Percentiles rank a stretch among this genome's conserved stretches.
phyloP scores from a whole-genome alignment of 129 eudicot genomes.

The Helianthus tuberosus region DNA sequence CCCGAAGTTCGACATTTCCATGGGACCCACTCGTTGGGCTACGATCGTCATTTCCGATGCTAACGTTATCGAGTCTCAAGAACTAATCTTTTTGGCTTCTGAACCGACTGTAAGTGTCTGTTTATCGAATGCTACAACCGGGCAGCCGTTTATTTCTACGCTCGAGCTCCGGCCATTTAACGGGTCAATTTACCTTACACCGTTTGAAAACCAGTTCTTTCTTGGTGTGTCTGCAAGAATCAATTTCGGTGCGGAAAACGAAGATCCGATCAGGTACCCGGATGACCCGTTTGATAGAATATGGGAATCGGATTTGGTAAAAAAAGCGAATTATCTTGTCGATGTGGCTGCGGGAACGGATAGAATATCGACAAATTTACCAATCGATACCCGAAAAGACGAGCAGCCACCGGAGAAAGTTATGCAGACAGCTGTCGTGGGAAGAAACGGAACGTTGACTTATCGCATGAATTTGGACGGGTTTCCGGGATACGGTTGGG shows the following conservation, averaged over 20 bases:
- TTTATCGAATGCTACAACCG: conserved; percentile 95
- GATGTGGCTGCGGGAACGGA: conserved; percentile 96
- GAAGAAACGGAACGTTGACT: conserved; percentile 76
- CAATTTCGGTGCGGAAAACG: conserved; percentile 86
- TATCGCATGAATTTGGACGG: conserved; percentile 93
- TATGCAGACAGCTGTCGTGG: conserved; percentile 98
- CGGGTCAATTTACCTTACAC: conserved; percentile 75
- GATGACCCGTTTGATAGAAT: conserved; percentile 97
- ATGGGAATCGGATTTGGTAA: conserved; percentile 84
- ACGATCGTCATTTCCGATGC: conserved; percentile 96
- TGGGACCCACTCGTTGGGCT: conserved; percentile 96
- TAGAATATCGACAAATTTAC: conserved; percentile 61
- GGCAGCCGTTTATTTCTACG: conserved; percentile 89
- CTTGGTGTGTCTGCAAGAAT: conserved; percentile 94
- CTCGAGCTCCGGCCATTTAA: conserved; percentile 92
- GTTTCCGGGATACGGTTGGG: conserved; percentile 98
- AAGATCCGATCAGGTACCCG: conserved; percentile 87
- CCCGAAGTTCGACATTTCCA: conserved; percentile 90
- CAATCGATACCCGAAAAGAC: conserved; percentile 51
- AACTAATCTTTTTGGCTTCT: conserved; percentile 79
- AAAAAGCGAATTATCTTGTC: conserved; percentile 90
- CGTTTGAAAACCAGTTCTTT: conserved; percentile 72
- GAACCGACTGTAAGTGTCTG: conserved; percentile 77
- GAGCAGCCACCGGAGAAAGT: conserved; percentile 91
- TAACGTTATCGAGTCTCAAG: conserved; percentile 63